These are phyloP conservation scores for Penicillium corylophilum DNA, from an alignment of 2,329 filamentous ascomycete species.

Conservation along the genomic window DNA sequence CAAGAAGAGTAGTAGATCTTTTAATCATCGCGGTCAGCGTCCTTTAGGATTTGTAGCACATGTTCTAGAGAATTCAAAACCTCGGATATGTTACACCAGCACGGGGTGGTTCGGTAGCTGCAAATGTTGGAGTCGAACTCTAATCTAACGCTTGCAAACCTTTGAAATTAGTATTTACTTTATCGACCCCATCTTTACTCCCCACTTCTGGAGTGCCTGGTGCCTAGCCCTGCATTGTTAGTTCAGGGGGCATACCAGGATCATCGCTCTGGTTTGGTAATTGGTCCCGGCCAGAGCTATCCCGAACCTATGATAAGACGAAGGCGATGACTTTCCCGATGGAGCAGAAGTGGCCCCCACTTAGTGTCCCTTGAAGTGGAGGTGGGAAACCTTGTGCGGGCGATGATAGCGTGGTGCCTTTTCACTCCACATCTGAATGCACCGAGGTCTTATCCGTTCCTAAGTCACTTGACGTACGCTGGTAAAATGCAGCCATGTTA, in stretches of 20 bases:
- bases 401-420: background rate
- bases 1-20: background rate
- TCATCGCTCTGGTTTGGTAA: conserved; percentile 1
- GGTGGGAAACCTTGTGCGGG: conserved; percentile 5
- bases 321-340: conserved; percentile 1
- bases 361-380: conserved; percentile 2
- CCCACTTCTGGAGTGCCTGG: background rate
- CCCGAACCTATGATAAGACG: conserved; percentile 1
- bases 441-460: background rate
- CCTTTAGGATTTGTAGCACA: background rate
- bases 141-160: background rate
- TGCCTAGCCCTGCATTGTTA: background rate
- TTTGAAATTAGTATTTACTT: background rate
- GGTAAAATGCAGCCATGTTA: background rate
- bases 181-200: background rate
- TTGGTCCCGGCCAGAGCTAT: conserved; percentile 1
- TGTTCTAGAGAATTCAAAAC: background rate
- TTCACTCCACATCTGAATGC: background rate
- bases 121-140: background rate
- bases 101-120: background rate
- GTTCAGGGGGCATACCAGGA: conserved; percentile 13
- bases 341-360: background rate
- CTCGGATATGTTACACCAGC: background rate
- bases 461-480: background rate
- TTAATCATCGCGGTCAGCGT: background rate